A percentile compares a stretch with the other conserved stretches of the same genome.
Evolutionary conservation across 192 early-diverging fungal species (phyloP).

Genomic region (Podila epicladia): DNA sequence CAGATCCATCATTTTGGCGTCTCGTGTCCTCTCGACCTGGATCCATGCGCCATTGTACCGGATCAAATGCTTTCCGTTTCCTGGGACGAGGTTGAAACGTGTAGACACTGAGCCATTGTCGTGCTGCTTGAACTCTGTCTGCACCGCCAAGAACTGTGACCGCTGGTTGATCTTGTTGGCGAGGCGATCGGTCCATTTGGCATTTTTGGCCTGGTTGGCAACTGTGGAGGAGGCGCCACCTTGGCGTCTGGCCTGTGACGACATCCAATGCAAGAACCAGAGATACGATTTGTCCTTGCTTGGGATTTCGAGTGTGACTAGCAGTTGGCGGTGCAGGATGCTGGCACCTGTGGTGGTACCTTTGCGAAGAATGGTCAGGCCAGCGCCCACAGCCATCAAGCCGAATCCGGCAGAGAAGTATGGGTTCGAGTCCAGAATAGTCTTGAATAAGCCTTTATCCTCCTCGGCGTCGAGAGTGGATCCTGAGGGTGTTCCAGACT

Average conservation of each 20-base stretch:
- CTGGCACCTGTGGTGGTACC: slow-evolving; percentile 74
- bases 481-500: neutral
- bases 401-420: slow-evolving; percentile 96
- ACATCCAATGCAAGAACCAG: slow-evolving; percentile 97
- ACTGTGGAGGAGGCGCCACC: slow-evolving; percentile 11
- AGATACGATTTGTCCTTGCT: slow-evolving; percentile 92
- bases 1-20: slow-evolving; percentile 90
- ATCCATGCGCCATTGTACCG: slow-evolving; percentile 84
- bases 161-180: slow-evolving; percentile 64
- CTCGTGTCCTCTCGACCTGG: slow-evolving; percentile 83
- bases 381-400: slow-evolving; percentile 88
- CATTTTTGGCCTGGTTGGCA: slow-evolving; percentile 2
- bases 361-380: slow-evolving; percentile 79
- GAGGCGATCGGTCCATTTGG: slow-evolving; percentile 47
- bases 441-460: slow-evolving; percentile 24
- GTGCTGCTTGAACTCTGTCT: slow-evolving; percentile 87
- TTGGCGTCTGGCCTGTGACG: slow-evolving; percentile 57
- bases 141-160: slow-evolving; percentile 83
- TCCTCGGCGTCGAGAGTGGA: neutral
- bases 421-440: slow-evolving; percentile 71
- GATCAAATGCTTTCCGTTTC: slow-evolving; percentile 91
- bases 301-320: slow-evolving; percentile 94
- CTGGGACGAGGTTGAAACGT: slow-evolving; percentile 89
- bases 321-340: slow-evolving; percentile 76
- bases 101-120: slow-evolving; percentile 91